Evolutionary conservation across 768 basidiomycete genomes (phyloP).

Genomic region (Trametes cubensis): DNA sequence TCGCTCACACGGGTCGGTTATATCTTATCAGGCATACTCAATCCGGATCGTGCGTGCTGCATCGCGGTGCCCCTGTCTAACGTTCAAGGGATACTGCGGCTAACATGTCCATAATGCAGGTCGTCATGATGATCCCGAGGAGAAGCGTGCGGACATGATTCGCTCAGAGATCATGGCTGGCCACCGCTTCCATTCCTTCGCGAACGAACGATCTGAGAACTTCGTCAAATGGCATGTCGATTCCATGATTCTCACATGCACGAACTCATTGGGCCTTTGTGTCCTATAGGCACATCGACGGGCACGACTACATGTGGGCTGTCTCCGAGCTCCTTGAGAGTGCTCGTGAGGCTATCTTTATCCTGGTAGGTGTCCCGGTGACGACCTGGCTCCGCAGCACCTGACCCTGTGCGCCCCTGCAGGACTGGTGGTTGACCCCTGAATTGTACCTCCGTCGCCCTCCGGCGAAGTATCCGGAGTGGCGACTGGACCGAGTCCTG

Average conservation of each 20-base stretch:
- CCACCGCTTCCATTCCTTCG: constrained; percentile 90
- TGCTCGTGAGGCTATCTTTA: constrained; percentile 85
- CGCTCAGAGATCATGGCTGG: constrained; percentile 71
- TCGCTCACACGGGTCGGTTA: too few relatives aligned
- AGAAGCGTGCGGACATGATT: constrained; percentile 69
- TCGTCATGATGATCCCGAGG: constrained; percentile 78
- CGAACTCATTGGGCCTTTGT: background rate
- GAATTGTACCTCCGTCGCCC: constrained; percentile 95
- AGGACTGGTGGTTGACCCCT: constrained; percentile 95
- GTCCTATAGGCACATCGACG: constrained; percentile 76
- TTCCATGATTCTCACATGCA: background rate
- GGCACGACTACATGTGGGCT: constrained; percentile 97
- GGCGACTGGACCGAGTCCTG: constrained; percentile 84
- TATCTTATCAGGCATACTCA: constrained; percentile 36
- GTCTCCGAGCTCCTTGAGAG: constrained; percentile 86
- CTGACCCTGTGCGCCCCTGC: background rate
- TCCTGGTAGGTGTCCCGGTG: constrained; percentile 54
- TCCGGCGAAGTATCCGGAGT: constrained; percentile 81
- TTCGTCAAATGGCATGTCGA: constrained; percentile 76
- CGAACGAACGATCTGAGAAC: constrained; percentile 67
- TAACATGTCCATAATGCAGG: constrained; percentile 25
- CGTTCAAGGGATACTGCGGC: background rate
- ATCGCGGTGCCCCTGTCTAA: background rate
- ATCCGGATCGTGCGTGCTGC: constrained; percentile 37
- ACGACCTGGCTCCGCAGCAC: background rate